Base-by-base conservation (phyloP, 2,329 filamentous ascomycete genomes). In the Apiospora hydei region DNA sequence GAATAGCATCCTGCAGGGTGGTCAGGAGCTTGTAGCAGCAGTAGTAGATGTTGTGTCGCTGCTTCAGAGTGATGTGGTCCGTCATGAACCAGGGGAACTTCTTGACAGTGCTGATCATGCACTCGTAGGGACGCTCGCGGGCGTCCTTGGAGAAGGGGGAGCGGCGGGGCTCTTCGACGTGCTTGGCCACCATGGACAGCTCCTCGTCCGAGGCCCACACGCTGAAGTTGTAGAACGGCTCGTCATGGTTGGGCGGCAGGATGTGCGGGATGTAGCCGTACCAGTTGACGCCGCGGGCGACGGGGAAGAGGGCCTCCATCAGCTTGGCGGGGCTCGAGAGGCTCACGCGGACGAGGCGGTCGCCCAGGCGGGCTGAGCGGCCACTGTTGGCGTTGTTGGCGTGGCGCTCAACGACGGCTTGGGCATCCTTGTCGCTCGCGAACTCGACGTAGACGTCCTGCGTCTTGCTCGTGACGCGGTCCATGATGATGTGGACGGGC, bases 121-220 rank as follows among this genome's bases (percentile, higher is more conserved):
- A 90, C 81, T 93, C 91, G 71, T 88, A 92, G 1, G 90, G 88
- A 18, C 91, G 87, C 80, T 92, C 90, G 0, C 90, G 89, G 75
- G 89, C 91, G 38, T 90, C 85, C 71, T 84, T 86, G 11, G 88
- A 86, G 77, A 89, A 92, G 0, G 88, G 87, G 16, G 89, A 89
- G 89, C 90, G 87, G 72, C 88, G 84, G 3, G 89, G 88, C 2
- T 86, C 84, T 77, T 92, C 89, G 3, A 89, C 88, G 78, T 91
- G 89, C 82, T 91, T 91, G 71, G 88, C 83, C 13, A 92, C 83
- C 87, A 91, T 89, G 0, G 86, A 84, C 83, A 92, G 85, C 80
- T 92, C 90, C 78, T 92, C 91, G 38, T 85, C 84, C 0, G 86
- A 87, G 44, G 92, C 81, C 76, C 92, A 92, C 16, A 88, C 86